Conservation (phyloP, 257 asterid species). For the Parsonsia alboflavescens region DNA sequence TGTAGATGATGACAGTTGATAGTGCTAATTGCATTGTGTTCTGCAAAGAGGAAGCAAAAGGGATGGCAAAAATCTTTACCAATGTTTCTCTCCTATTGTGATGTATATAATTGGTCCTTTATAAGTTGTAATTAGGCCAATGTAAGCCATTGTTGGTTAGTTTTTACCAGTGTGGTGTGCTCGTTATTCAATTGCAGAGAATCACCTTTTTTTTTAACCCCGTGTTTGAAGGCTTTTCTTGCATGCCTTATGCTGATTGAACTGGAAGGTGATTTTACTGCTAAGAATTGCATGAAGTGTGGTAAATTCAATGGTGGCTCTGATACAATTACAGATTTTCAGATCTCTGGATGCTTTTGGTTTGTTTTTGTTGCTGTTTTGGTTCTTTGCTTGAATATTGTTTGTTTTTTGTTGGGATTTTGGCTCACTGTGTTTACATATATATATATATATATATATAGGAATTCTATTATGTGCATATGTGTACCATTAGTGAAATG, state of each 20-base stretch:
- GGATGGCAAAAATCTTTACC: not conserved
- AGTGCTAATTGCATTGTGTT: not conserved
- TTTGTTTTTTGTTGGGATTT: too few relatives aligned
- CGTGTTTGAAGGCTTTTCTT: not conserved
- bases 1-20: not conserved
- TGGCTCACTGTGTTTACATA: too few relatives aligned
- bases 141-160: not conserved
- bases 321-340: too few relatives aligned
- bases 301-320: too few relatives aligned
- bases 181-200: not conserved
- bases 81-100: not conserved
- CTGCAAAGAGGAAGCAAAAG: not conserved
- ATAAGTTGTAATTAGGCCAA: slow-evolving; percentile 3
- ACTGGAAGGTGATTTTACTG: too few relatives aligned
- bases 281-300: too few relatives aligned
- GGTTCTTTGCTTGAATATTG: too few relatives aligned
- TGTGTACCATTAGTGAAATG: too few relatives aligned
- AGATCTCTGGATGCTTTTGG: too few relatives aligned
- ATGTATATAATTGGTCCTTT: slow-evolving; percentile 17
- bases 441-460: too few relatives aligned
- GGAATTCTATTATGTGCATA: too few relatives aligned
- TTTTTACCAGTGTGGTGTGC: slow-evolving; percentile 1
- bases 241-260: not conserved
- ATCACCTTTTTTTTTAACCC: not conserved
- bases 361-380: too few relatives aligned